Percentiles rank a stretch among this genome's conserved stretches.
These are phyloP conservation scores for Eucalyptus camaldulensis DNA, from an alignment of 345 rosid genomes.

Conservation along the genomic window DNA sequence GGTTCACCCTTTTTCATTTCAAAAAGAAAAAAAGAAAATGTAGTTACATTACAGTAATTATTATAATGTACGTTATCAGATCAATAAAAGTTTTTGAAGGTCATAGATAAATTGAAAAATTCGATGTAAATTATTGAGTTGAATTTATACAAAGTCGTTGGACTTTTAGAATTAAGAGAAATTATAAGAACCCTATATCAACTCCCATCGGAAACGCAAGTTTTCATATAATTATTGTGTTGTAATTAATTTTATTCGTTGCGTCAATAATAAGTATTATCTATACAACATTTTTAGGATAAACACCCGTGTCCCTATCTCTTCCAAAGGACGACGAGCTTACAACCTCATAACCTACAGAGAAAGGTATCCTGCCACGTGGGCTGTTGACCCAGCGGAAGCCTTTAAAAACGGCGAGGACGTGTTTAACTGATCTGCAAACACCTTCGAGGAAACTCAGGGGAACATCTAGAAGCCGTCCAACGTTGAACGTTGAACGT, in stretches of 20 bases:
- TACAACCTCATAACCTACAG: background rate
- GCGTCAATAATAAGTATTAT: background rate
- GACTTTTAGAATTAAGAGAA: no score
- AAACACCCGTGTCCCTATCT: background rate
- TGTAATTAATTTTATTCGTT: background rate
- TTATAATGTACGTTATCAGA: fast-evolving
- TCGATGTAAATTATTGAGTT: fast-evolving
- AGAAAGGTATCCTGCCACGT: background rate
- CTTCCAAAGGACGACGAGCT: background rate
- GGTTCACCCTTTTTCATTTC: background rate
- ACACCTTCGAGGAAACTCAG: background rate
- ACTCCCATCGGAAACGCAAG: background rate
- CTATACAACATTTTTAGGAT: background rate
- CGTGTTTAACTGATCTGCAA: background rate
- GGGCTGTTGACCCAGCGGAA: background rate
- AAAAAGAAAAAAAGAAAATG: background rate
- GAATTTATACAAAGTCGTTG: background rate
- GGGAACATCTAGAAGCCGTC: background rate
- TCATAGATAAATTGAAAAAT: background rate
- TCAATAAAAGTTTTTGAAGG: background rate
- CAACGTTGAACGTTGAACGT: background rate
- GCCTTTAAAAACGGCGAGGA: background rate
- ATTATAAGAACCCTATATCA: background rate
- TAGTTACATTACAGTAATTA: fast-evolving
- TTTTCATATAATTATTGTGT: background rate